phyloP scores from a whole-genome alignment of 2,329 filamentous ascomycete genomes.

The Colletotrichum incanum region DNA sequence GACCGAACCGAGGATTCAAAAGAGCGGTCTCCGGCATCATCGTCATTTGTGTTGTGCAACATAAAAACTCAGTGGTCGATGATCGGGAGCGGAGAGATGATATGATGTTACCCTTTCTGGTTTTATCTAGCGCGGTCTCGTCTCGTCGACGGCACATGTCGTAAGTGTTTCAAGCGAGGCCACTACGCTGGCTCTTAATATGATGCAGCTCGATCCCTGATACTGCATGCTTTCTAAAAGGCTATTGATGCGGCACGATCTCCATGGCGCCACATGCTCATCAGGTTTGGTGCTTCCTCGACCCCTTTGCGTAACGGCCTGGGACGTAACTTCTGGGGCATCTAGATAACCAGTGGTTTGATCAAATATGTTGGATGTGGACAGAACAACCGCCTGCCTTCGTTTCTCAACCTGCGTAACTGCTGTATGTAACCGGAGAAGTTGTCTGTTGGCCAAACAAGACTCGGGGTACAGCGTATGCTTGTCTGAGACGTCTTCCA shows the following conservation, averaged over 20 bases:
- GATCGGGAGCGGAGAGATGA: neutral
- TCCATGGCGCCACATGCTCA: conserved; percentile 31
- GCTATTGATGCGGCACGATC: neutral
- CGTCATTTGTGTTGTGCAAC: conserved; percentile 24
- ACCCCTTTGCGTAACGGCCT: conserved; percentile 27
- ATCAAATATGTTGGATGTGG: conserved; percentile 16
- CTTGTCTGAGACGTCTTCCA: conserved; percentile 36
- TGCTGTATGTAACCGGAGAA: conserved; percentile 41
- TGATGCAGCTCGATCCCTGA: conserved; percentile 7
- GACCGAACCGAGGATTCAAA: neutral
- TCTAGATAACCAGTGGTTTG: conserved; percentile 31
- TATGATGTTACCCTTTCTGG: conserved; percentile 11
- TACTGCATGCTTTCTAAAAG: neutral
- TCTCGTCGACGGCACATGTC: conserved; percentile 17
- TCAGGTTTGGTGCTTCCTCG: conserved; percentile 23
- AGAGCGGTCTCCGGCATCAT: conserved; percentile 34
- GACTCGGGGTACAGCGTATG: conserved; percentile 30
- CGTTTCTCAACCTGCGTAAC: conserved; percentile 12
- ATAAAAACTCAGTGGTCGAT: conserved; percentile 7
- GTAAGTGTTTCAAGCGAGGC: conserved; percentile 34
- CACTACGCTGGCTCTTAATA: conserved; percentile 34
- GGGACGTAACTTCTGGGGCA: neutral
- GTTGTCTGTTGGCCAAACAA: conserved; percentile 34
- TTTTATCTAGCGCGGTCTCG: conserved; percentile 11
- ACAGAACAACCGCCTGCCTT: conserved; percentile 30